phyloP scores from a whole-genome alignment of 2,329 filamentous ascomycete genomes.

The Penicillium nordicum region DNA sequence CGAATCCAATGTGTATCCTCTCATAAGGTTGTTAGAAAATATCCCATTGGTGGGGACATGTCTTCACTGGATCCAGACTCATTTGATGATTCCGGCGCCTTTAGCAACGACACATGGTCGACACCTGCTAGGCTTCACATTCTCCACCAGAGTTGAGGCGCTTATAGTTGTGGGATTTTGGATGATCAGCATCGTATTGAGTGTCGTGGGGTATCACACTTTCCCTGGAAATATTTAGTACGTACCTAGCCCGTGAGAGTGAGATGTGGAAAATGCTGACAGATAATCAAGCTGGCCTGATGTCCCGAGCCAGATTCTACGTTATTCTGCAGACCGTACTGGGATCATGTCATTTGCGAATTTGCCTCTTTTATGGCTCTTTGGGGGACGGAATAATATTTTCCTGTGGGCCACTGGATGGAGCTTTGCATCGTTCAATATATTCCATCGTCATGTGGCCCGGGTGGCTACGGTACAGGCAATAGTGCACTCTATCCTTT shows the following conservation, averaged over 20 bases:
- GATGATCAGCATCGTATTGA: slow-evolving; percentile 44
- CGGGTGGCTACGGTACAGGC: slow-evolving; percentile 61
- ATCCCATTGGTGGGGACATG: slow-evolving; percentile 1
- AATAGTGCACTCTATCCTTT: slow-evolving; percentile 60
- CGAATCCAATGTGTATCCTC: slow-evolving; percentile 1
- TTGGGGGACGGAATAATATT: slow-evolving; percentile 64
- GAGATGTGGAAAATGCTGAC: slow-evolving; percentile 1
- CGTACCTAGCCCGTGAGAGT: slow-evolving; percentile 10
- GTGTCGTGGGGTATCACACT: slow-evolving; percentile 44
- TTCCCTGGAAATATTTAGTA: slow-evolving; percentile 50
- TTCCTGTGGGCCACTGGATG: slow-evolving; percentile 66
- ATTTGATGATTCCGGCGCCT: slow-evolving; percentile 45
- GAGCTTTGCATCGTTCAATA: slow-evolving; percentile 64
- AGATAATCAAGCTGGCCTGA: slow-evolving; percentile 26
- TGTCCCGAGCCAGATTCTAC: slow-evolving; percentile 41
- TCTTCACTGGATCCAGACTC: slow-evolving; percentile 34
- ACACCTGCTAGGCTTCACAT: slow-evolving; percentile 43
- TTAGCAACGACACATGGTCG: slow-evolving; percentile 42
- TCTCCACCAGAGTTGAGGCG: slow-evolving; percentile 49
- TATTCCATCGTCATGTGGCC: slow-evolving; percentile 66
- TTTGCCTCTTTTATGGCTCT: slow-evolving; percentile 63
- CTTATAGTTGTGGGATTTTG: slow-evolving; percentile 47
- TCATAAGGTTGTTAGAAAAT: not conserved
- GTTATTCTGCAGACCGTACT: slow-evolving; percentile 62
- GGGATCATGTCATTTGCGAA: slow-evolving; percentile 63